Conservation (phyloP, 768 basidiomycete species). For the Pisolithus orientalis region DNA sequence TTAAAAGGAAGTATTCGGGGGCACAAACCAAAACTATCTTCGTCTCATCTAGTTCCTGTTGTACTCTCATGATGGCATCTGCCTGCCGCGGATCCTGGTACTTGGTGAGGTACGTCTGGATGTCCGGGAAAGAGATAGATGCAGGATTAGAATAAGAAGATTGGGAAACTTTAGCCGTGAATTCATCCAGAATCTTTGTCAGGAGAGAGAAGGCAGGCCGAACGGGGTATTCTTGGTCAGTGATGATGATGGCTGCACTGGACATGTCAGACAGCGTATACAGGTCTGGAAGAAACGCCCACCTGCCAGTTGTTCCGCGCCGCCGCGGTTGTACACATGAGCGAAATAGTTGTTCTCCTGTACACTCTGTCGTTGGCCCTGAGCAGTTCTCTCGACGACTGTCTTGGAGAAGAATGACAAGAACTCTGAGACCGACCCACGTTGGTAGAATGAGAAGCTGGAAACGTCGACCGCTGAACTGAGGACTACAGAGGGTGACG, state of each 20-base stretch:
- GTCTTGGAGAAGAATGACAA: slow-evolving; percentile 93
- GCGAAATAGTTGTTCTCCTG: slow-evolving; percentile 92
- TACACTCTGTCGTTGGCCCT: slow-evolving; percentile 88
- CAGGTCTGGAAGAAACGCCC: slow-evolving; percentile 17
- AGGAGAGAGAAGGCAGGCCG: slow-evolving; percentile 94
- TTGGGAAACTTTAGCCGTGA: slow-evolving; percentile 72
- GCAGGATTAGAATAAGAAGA: slow-evolving; percentile 59
- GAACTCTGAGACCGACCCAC: slow-evolving; percentile 83
- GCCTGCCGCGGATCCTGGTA: slow-evolving; percentile 98
- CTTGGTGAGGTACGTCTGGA: slow-evolving; percentile 73
- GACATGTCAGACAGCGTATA: slow-evolving; percentile 4
- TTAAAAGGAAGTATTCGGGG: not conserved
- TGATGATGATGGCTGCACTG: slow-evolving; percentile 75
- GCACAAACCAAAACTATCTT: slow-evolving; percentile 89
- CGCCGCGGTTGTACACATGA: slow-evolving; percentile 88
- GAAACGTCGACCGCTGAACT: slow-evolving; percentile 72
- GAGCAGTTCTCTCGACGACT: slow-evolving; percentile 79
- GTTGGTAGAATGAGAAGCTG: slow-evolving; percentile 92
- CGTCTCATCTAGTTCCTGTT: slow-evolving; percentile 97
- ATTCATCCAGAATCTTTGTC: slow-evolving; percentile 90
- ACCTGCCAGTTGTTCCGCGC: slow-evolving; percentile 84
- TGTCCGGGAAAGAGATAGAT: slow-evolving; percentile 70
- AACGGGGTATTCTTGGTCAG: slow-evolving; percentile 94
- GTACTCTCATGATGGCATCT: slow-evolving; percentile 97
- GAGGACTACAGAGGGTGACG: slow-evolving; percentile 58